Conservation (phyloP, 768 basidiomycete genomes). For the Mycena chlorophos region DNA sequence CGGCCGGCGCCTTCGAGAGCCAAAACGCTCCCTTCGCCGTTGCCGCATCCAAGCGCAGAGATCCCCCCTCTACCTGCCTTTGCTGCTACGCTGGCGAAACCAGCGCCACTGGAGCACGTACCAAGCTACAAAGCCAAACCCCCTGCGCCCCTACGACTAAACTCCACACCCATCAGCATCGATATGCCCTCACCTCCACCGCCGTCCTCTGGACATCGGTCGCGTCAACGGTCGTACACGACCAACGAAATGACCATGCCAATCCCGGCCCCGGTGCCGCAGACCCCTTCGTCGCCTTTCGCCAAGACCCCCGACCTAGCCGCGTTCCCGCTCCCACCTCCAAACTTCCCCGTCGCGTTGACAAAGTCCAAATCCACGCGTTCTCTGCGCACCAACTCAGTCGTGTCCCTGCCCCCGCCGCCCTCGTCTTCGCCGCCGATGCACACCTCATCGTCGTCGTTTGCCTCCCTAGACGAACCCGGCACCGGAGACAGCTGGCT, state of each 20-base stretch:
- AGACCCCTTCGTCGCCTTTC: neutral
- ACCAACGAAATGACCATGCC: neutral
- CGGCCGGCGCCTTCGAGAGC: conserved; percentile 6
- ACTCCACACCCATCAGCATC: neutral
- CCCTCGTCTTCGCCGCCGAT: neutral
- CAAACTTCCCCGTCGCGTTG: conserved; percentile 17
- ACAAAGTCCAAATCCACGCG: no score
- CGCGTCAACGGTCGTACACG: conserved; percentile 7
- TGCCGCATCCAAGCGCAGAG: conserved; percentile 8
- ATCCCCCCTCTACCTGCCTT: no score
- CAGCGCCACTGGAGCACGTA: neutral
- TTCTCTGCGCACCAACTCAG: conserved; percentile 12
- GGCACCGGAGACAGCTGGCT: conserved; percentile 36
- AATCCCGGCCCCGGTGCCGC: neutral
- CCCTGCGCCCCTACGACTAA: neutral
- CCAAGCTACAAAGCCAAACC: neutral
- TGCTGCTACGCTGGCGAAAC: neutral
- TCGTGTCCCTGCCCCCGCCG: neutral
- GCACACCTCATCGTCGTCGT: neutral
- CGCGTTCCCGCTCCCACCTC: conserved; percentile 4
- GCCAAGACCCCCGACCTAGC: conserved; percentile 1
- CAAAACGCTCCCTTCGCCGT: conserved; percentile 1
- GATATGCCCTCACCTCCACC: conserved; percentile 4
- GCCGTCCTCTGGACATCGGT: conserved; percentile 15
- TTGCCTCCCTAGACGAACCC: neutral